Conservation (phyloP, 176 grass and related monocot species). For the Carex myosuroides region DNA sequence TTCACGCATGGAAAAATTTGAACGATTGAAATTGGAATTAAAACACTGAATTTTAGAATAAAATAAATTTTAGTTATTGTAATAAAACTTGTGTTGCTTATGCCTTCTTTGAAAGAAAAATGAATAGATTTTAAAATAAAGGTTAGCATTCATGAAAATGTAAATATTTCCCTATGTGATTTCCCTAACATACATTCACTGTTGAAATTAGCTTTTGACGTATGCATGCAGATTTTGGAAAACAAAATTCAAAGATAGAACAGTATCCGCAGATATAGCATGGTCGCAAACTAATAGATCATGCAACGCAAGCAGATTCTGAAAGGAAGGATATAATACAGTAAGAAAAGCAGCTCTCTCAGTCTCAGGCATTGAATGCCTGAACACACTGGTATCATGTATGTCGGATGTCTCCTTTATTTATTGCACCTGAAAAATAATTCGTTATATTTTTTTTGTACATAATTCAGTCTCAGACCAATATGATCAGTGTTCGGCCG, state of each 20-base stretch:
- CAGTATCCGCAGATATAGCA: neutral
- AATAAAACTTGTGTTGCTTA: neutral
- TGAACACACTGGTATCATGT: neutral
- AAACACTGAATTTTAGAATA: neutral
- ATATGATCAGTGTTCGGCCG: no score
- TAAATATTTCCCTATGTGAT: no score
- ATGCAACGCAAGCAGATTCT: neutral
- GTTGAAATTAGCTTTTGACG: neutral
- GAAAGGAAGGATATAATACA: neutral
- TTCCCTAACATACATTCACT: no score
- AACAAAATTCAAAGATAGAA: neutral
- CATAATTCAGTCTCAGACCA: no score
- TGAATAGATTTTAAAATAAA: neutral
- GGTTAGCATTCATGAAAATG: neutral
- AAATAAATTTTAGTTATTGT: neutral
- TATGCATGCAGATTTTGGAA: neutral
- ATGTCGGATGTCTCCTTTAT: neutral
- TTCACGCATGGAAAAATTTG: no score
- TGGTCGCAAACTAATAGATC: neutral
- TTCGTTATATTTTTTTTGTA: no score
- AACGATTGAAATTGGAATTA: no score
- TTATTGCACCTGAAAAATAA: no score
- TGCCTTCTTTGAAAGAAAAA: neutral
- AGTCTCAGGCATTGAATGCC: neutral
- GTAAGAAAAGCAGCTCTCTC: neutral